Evolutionary conservation across 2,329 filamentous ascomycete genomes (phyloP).

Genomic region (Colletotrichum chlorophyti): DNA sequence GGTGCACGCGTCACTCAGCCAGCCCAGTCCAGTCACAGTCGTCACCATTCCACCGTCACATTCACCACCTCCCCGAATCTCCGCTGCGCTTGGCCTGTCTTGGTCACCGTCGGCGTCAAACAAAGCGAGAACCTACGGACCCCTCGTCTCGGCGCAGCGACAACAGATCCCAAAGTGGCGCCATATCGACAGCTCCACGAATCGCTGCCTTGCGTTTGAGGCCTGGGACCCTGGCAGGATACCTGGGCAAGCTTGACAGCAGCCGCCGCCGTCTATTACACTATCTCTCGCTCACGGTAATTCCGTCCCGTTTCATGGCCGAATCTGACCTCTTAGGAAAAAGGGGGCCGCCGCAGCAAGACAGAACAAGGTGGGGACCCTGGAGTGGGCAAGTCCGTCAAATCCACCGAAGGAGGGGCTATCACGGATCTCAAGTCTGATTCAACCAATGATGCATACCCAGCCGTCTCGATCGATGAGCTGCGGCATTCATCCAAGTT

Average conservation of each 20-base stretch:
- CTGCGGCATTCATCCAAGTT: conserved; percentile 3
- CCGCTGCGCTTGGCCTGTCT: conserved; percentile 13
- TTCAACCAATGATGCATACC: conserved; percentile 5
- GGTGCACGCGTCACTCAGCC: too few relatives aligned
- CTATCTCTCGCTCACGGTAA: conserved; percentile 10
- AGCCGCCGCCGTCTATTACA: conserved; percentile 26
- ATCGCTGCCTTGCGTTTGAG: conserved; percentile 12
- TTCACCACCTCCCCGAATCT: conserved; percentile 12
- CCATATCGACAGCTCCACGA: conserved; percentile 13
- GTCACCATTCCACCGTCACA: neutral
- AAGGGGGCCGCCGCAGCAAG: conserved; percentile 5
- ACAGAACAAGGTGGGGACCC: neutral
- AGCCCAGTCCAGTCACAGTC: neutral
- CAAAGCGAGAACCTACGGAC: conserved; percentile 8
- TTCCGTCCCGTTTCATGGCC: conserved; percentile 26
- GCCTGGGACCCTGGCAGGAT: neutral
- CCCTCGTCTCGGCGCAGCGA: conserved; percentile 12
- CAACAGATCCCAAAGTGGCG: conserved; percentile 8
- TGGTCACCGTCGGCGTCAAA: conserved; percentile 26
- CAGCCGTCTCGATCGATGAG: neutral
- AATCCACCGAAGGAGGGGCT: conserved; percentile 10
- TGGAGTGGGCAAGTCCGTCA: conserved; percentile 3
- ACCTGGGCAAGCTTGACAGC: conserved; percentile 10
- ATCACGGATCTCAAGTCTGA: conserved; percentile 12
- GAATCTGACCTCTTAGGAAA: conserved; percentile 6